Percentiles rank a stretch among this genome's conserved stretches.
phyloP scores from a whole-genome alignment of 2,329 filamentous ascomycete species.

The Tolypocladium paradoxum region DNA sequence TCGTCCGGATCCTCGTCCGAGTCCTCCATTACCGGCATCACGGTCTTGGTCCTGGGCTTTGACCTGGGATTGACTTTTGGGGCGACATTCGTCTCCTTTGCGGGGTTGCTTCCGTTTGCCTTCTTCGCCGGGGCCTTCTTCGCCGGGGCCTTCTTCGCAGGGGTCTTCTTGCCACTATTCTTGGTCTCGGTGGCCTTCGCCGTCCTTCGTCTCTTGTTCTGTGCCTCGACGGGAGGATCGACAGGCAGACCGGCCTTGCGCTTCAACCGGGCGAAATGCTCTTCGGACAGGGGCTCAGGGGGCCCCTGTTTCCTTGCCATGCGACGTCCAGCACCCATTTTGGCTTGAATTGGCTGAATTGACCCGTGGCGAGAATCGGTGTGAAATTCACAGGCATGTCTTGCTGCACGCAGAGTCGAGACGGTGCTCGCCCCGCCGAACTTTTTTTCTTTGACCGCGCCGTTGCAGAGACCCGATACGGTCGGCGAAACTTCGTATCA shows the following conservation, averaged over 20 bases:
- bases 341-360: slow-evolving; percentile 19
- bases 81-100: slow-evolving; percentile 6
- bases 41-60: slow-evolving; percentile 14
- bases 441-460: slow-evolving; percentile 22
- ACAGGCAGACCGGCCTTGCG: slow-evolving; percentile 68
- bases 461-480: slow-evolving; percentile 19
- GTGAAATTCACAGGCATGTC: not conserved
- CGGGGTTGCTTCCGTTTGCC: slow-evolving; percentile 21
- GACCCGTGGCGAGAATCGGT: slow-evolving; percentile 2
- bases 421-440: slow-evolving; percentile 23
- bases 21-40: slow-evolving; percentile 33
- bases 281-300: slow-evolving; percentile 73
- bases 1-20: slow-evolving; percentile 25
- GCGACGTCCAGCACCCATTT: slow-evolving; percentile 80
- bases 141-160: slow-evolving; percentile 12
- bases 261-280: slow-evolving; percentile 68
- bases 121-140: slow-evolving; percentile 9
- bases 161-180: slow-evolving; percentile 7
- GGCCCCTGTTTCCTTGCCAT: slow-evolving; percentile 86
- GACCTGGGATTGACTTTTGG: slow-evolving; percentile 21
- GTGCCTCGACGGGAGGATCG: slow-evolving; percentile 41
- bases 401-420: slow-evolving; percentile 1
- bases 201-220: slow-evolving; percentile 10
- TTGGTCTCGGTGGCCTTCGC: slow-evolving; percentile 13
- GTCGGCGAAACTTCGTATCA: slow-evolving; percentile 22